phyloP scores from a whole-genome alignment of 169 alveolate genomes.

The Blepharisma undulans region DNA sequence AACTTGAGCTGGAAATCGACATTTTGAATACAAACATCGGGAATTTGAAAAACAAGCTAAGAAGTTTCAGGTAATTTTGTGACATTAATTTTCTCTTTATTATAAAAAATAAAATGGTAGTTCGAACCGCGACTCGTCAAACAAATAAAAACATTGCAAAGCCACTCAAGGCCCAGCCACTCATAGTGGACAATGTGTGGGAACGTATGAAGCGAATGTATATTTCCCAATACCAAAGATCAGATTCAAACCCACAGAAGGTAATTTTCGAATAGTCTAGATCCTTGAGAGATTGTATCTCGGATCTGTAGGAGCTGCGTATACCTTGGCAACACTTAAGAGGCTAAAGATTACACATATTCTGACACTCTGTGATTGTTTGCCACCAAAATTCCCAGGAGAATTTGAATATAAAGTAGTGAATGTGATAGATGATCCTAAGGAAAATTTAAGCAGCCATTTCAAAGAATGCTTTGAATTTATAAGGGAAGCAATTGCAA shows the following conservation, averaged over 20 bases:
- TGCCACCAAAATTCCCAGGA: constrained; percentile 51
- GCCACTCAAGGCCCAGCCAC: not conserved
- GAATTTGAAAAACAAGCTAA: constrained; percentile 22
- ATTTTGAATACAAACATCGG: constrained; percentile 28
- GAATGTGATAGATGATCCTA: constrained; percentile 51
- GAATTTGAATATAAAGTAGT: constrained; percentile 49
- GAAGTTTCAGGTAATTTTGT: not conserved
- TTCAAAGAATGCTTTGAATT: constrained; percentile 52
- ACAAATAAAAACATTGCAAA: not conserved
- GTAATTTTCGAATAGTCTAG: constrained; percentile 37
- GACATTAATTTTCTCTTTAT: not conserved
- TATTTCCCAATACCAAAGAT: constrained; percentile 20
- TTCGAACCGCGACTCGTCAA: not conserved
- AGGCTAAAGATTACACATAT: constrained; percentile 54
- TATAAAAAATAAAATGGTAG: not conserved
- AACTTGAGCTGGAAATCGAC: constrained; percentile 33
- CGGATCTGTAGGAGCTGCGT: constrained; percentile 69
- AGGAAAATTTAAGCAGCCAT: constrained; percentile 39
- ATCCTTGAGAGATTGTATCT: constrained; percentile 49
- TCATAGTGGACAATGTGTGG: not conserved
- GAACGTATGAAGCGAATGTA: constrained; percentile 42
- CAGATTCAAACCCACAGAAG: constrained; percentile 34
- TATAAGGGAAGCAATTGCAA: constrained; percentile 41
- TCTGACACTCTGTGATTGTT: constrained; percentile 55
- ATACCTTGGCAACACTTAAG: constrained; percentile 38